A percentile compares a stretch with the other conserved stretches of the same genome.
Conservation (phyloP, 106 monocot species). For the Platanthera zijinensis region DNA sequence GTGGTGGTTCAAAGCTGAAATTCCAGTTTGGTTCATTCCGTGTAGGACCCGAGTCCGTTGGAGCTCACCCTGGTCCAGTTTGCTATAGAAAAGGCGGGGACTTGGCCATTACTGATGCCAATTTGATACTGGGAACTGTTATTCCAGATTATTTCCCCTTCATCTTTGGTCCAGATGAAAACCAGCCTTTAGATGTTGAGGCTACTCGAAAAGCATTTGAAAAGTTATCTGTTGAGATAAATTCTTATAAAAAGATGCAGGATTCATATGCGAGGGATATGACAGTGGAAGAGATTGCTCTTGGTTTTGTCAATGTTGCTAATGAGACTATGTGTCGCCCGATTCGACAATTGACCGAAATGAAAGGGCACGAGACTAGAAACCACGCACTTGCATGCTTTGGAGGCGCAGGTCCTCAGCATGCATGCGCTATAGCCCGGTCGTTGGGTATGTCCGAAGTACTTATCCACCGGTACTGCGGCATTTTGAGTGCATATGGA, state of each 20-base stretch:
- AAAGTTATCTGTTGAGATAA: constrained; percentile 50
- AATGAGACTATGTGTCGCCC: constrained; percentile 98
- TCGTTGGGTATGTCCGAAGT: constrained; percentile 88
- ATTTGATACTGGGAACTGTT: constrained; percentile 75
- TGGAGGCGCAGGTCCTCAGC: constrained; percentile 96
- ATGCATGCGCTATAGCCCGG: constrained; percentile 87
- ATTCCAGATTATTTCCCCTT: constrained; percentile 88
- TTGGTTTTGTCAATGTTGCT: constrained; percentile 89
- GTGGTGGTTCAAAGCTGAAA: constrained; percentile 96
- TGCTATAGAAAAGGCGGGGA: constrained; percentile 95
- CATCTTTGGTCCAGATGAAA: constrained; percentile 88
- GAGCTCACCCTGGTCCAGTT: constrained; percentile 98
- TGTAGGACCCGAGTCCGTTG: constrained; percentile 96
- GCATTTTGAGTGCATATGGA: constrained; percentile 95
- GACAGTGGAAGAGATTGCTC: constrained; percentile 82
- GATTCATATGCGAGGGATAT: constrained; percentile 57
- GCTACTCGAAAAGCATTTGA: constrained; percentile 66
- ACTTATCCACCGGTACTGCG: constrained; percentile 80
- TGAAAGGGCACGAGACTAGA: constrained; percentile 95
- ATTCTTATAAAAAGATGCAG: constrained; percentile 57
- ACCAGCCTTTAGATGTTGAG: constrained; percentile 76
- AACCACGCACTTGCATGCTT: constrained; percentile 95
- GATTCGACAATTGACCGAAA: constrained; percentile 88
- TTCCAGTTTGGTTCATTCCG: constrained; percentile 88
- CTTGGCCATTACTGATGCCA: constrained; percentile 90